These are phyloP conservation scores for Blastocystis sp. DNA, from an alignment of 352 stramenopile species.

Conservation along the genomic window DNA sequence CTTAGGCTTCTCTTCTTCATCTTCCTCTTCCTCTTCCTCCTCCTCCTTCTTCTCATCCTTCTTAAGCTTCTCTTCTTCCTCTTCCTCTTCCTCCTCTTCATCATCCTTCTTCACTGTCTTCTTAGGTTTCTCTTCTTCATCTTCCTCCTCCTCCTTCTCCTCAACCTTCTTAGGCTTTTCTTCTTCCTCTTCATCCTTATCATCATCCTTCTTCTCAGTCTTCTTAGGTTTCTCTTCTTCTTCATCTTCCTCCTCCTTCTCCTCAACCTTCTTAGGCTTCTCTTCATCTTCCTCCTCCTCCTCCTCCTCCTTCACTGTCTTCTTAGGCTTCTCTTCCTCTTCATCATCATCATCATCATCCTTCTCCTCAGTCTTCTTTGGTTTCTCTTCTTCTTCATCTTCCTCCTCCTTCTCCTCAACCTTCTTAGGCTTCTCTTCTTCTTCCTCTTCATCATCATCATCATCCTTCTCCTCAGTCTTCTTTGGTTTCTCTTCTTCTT, in stretches of 20 bases:
- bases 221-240: background rate
- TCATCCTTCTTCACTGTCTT: background rate
- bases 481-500: background rate
- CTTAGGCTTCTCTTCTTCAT: background rate
- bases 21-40: slow-evolving; percentile 18
- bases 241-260: background rate
- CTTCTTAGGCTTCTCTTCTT: background rate
- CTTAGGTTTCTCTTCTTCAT: background rate
- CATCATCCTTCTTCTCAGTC: background rate
- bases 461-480: background rate
- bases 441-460: no score
- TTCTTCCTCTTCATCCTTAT: background rate
- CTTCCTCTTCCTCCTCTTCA: slow-evolving; percentile 49
- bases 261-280: background rate
- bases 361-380: background rate
- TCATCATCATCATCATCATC: background rate
- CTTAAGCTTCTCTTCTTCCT: no score
- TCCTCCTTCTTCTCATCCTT: no score
- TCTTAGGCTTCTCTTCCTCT: background rate
- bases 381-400: background rate
- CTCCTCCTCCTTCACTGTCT: background rate
- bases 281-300: background rate
- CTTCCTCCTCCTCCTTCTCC: background rate
- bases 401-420: background rate
- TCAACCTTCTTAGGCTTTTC: background rate